Evolutionary conservation across 2,329 filamentous ascomycete species (phyloP), one percentile per base, ranked within the genome.

Genomic region (Fusarium begoniae): DNA sequence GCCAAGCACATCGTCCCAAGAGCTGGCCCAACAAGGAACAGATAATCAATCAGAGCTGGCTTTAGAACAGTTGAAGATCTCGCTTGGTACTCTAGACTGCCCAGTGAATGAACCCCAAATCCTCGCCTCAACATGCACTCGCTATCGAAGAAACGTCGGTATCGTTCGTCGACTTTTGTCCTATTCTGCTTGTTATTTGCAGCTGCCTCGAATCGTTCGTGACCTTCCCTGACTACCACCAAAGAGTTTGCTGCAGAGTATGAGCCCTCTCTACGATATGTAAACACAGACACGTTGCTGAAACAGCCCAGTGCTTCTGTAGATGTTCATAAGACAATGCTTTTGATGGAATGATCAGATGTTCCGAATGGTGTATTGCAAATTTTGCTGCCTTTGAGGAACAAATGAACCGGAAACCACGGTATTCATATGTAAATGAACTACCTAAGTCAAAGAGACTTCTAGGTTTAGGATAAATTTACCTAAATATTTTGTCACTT

Each of bases 341-440:
- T 14, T 35, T 35, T 20, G 30, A 14, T 8, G 12, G 8, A 51
- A 18, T 17, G 7, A 5, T 15, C 8, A 17, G 18, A 20, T 17
- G 9, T 4, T 24, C 6, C 24, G 8, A 32, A 35, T 10, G 30
- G 4, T 32, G 8, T 8, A 24, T 18, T 18, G 3, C 30, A 20
- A 24, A 10, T 6, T 51, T 15, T 4, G 7, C 0, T 13, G 47
- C 11, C 11, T 0, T 20, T 35, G 8, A 0, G 12, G 17, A 20
- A 8, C 3, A 20, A 24, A 51, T 2, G 6, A 20, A 22, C 12
- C 4, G 17, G 17, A 6, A 24, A 20, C 22, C 12, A 35, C 11
- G 2, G 10, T 35, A 51, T 13, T 3, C 44, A 24, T 11, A 3
- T 24, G 10, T 18, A n/a, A 50, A 50, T n/a, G 15, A 50, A n/a